Evolutionary conservation across 2,329 filamentous ascomycete genomes (phyloP).

Genomic region (Tolypocladium tundrense): DNA sequence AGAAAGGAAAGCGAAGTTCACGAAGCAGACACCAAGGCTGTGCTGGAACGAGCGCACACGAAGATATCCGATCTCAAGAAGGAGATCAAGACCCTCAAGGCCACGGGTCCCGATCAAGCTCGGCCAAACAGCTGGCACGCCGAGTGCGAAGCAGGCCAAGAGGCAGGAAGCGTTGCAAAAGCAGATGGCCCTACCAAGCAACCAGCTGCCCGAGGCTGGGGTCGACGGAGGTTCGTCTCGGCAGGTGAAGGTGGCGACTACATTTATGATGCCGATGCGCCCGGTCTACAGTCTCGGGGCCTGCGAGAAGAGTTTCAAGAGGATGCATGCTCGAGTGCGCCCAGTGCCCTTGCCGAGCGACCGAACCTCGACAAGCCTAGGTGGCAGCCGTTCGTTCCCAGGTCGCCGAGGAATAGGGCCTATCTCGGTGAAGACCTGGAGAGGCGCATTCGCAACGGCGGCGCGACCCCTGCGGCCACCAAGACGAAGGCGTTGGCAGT

Average conservation of each 20-base stretch:
- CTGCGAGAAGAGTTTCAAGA: slow-evolving; percentile 25
- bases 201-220: neutral
- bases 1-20: slow-evolving; percentile 42
- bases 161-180: slow-evolving; percentile 1
- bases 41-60: slow-evolving; percentile 44
- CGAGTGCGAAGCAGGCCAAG: slow-evolving; percentile 8
- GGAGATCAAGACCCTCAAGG: slow-evolving; percentile 37
- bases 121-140: slow-evolving; percentile 21
- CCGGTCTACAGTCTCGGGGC: slow-evolving; percentile 11
- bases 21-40: slow-evolving; percentile 44
- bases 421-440: slow-evolving; percentile 24
- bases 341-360: slow-evolving; percentile 11
- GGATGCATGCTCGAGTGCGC: slow-evolving; percentile 11
- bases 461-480: slow-evolving; percentile 11
- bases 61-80: slow-evolving; percentile 47
- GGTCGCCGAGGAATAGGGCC: slow-evolving; percentile 26
- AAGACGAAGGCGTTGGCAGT: slow-evolving; percentile 13
- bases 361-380: slow-evolving; percentile 22
- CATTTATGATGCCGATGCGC: slow-evolving; percentile 3
- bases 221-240: neutral
- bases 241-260: neutral
- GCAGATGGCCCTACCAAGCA: neutral
- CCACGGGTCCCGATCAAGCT: slow-evolving; percentile 6
- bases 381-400: slow-evolving; percentile 32
- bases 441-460: slow-evolving; percentile 18